These are phyloP conservation scores for Trichoderma hamatum DNA, from an alignment of 2,329 filamentous ascomycete species.

Conservation along the genomic window DNA sequence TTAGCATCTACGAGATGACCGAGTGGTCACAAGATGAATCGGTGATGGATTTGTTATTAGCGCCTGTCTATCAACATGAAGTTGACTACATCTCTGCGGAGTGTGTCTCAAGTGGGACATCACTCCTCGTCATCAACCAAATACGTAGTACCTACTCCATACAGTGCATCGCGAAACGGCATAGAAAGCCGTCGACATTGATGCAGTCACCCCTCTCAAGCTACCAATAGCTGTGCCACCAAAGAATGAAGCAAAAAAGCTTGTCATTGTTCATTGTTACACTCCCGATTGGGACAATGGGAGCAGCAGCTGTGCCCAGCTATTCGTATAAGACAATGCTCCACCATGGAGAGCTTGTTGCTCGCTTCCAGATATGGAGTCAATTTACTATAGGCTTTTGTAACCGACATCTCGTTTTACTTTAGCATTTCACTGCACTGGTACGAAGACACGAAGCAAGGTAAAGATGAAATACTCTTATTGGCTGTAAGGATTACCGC, in stretches of 20 bases:
- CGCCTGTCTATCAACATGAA: not conserved
- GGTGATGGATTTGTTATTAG: not conserved
- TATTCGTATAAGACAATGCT: not conserved
- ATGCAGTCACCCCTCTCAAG: constrained; percentile 4
- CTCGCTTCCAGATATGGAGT: not conserved
- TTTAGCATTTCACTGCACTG: not conserved
- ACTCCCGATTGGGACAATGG: not conserved
- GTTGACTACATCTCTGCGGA: not conserved
- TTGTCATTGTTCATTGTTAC: constrained; percentile 10
- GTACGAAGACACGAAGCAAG: not conserved
- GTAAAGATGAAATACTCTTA: not conserved
- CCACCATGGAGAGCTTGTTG: not conserved
- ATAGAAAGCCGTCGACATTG: not conserved
- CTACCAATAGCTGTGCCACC: not conserved
- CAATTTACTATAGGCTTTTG: not conserved
- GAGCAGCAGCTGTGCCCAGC: not conserved
- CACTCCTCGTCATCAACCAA: not conserved
- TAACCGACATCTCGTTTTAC: not conserved
- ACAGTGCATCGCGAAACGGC: constrained; percentile 6
- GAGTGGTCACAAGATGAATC: not conserved
- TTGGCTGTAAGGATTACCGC: not conserved
- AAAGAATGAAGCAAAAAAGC: not conserved
- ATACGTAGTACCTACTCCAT: not conserved
- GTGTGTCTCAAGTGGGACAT: not conserved
- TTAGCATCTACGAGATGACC: not conserved